Evolutionary conservation across 2,329 filamentous ascomycete genomes (phyloP), one percentile per base, ranked within the genome.

Genomic region (Fusarium sp.): DNA sequence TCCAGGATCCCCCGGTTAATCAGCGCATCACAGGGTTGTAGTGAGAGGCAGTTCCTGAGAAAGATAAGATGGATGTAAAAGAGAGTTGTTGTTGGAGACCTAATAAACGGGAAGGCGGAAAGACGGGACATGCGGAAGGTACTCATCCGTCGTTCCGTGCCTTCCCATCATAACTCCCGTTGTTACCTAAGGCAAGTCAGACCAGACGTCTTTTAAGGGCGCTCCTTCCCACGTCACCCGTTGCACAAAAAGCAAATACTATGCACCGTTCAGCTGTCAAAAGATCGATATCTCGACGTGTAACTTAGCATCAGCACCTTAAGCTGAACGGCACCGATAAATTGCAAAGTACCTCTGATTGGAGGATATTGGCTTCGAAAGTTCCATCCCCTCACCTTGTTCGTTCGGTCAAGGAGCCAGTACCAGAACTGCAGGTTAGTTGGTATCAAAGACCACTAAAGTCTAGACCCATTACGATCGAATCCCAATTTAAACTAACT

Each of bases 321-420:
- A 38, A 45, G 50, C 30, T 51, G 32, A 24, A 43, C 63, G 34
- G 53, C 55, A 43, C 63, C 59, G 63, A 71, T 34, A 51, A 59
- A 24, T 45, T 61, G 56, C 53, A 59, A 57, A 45, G 57, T 58
- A 47, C 44, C 50, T 57, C 59, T 49, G 63, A 73, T 73, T 73
- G 66, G 71, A 54, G 63, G 51, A 60, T 52, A 50, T 49, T n/a
- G 29, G 50, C 43, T 44, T 66, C 12, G 34, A 46, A 66, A 49
- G 61, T 46, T 47, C 47, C 46, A 30, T 46, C 63, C 63, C 63
- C 54, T 57, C 56, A 44, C 27, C 45, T 63, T 20, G 10, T 43
- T 42, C 50, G 24, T n/a, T 38, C 18, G 34, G 34, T 38, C 34
- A 38, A 38, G 34, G 18, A 38, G 34, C 32, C 32, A 42, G 50